Percentiles rank a stretch among this genome's conserved stretches.
phyloP scores from a whole-genome alignment of 225 moss, liverwort and hornwort genomes.

The Marchantia polymorpha region DNA sequence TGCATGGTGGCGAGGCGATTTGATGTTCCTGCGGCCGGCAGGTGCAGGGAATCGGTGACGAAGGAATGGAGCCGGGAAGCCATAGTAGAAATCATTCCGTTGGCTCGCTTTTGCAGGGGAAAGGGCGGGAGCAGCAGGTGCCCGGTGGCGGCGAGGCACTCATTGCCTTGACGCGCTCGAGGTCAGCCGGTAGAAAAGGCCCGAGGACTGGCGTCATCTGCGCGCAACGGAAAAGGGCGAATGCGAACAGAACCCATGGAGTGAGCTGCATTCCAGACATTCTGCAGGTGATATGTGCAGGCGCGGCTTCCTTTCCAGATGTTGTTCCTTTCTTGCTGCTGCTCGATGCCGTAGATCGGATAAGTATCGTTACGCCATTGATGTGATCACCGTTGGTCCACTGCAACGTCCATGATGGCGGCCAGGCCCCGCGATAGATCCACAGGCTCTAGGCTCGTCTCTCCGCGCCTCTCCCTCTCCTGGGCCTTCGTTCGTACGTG shows the following conservation, averaged over 20 bases:
- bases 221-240: not conserved
- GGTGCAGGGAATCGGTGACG: not conserved
- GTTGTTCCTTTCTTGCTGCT: conserved; percentile 6
- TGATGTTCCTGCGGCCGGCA: not conserved
- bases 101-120: not conserved
- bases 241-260: not conserved
- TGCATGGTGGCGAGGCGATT: too few species aligned
- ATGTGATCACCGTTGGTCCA: conserved; percentile 9
- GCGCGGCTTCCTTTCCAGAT: not conserved
- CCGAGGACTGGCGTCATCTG: not conserved
- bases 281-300: conserved; percentile 13
- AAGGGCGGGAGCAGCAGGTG: not conserved
- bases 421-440: not conserved
- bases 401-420: not conserved
- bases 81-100: not conserved
- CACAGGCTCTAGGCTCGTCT: too few species aligned
- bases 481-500: too few species aligned
- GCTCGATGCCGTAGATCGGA: not conserved
- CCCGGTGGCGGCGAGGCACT: not conserved
- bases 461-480: too few species aligned
- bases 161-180: not conserved
- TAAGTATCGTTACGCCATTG: not conserved
- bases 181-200: conserved; percentile 1
- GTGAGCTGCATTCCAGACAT: conserved; percentile 13
- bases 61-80: not conserved